These are phyloP conservation scores for Fusarium denticulatum DNA, from an alignment of 2,329 filamentous ascomycete species.

Conservation along the genomic window DNA sequence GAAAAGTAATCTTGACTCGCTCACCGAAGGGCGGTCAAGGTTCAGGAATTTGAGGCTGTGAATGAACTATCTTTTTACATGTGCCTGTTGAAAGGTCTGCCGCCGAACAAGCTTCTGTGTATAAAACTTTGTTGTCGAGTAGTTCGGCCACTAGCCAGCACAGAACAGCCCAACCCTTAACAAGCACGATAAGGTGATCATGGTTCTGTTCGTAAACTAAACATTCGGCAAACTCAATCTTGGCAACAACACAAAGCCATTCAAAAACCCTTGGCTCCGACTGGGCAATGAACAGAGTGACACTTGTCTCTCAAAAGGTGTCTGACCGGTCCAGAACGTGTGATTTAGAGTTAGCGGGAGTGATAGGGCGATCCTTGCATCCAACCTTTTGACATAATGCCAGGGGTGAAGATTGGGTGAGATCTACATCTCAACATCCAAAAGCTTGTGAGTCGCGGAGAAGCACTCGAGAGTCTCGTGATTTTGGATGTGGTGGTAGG, in stretches of 20 bases:
- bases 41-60: conserved; percentile 1
- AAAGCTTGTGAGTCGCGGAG: conserved; percentile 13
- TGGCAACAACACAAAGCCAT: background rate
- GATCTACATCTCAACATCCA: background rate
- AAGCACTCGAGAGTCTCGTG: conserved; percentile 21
- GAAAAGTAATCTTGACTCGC: conserved; percentile 1
- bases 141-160: background rate
- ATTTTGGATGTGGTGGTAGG: conserved; percentile 12
- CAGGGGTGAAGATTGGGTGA: conserved; percentile 29
- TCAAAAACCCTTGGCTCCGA: conserved; percentile 4
- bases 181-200: conserved; percentile 15
- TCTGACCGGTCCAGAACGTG: conserved; percentile 35
- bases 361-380: conserved; percentile 26
- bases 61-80: conserved; percentile 4
- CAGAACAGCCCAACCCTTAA: background rate
- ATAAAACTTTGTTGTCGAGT: background rate
- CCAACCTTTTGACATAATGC: conserved; percentile 22
- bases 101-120: background rate
- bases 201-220: background rate
- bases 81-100: conserved; percentile 4
- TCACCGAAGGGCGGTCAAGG: conserved; percentile 27
- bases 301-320: conserved; percentile 23
- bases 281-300: conserved; percentile 19
- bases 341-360: conserved; percentile 24
- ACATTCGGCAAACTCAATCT: background rate